Conservation (phyloP, 805 yeast genomes). For the Sungouiella thailandica region DNA sequence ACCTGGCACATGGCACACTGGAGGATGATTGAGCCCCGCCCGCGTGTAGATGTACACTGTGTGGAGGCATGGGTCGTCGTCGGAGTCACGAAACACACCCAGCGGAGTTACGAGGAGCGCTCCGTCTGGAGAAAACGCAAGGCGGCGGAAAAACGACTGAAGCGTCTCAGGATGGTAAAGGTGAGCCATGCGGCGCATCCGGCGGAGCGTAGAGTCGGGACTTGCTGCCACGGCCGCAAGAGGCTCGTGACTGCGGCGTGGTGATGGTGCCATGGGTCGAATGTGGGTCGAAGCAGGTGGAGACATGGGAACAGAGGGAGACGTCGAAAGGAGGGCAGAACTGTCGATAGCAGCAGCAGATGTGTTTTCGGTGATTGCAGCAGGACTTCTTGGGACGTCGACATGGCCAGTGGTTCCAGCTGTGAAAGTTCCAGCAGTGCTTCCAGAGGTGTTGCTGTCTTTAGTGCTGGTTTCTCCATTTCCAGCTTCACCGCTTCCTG, state of each 20-base stretch:
- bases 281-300: neutral
- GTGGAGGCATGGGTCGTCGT: conserved; percentile 43
- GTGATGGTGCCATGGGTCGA: neutral
- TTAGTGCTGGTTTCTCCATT: too few species aligned
- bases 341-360: too few species aligned
- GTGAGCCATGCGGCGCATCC: conserved; percentile 1
- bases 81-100: conserved; percentile 49
- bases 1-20: conserved; percentile 76
- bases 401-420: too few species aligned
- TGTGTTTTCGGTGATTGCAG: too few species aligned
- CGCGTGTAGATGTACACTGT: conserved; percentile 81
- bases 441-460: too few species aligned
- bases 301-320: neutral
- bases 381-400: neutral
- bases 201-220: neutral
- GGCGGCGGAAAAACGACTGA: conserved; percentile 84
- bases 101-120: conserved; percentile 65
- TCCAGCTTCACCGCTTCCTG: neutral
- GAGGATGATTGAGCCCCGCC: conserved; percentile 59
- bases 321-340: too few species aligned
- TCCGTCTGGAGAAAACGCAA: conserved; percentile 90
- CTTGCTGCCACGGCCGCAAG: neutral
- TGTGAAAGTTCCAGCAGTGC: too few species aligned
- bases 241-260: neutral
- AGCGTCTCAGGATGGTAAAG: conserved; percentile 82